Conservation (phyloP, 495 filamentous ascomycete species). For the Lindgomyces ingoldianus region DNA sequence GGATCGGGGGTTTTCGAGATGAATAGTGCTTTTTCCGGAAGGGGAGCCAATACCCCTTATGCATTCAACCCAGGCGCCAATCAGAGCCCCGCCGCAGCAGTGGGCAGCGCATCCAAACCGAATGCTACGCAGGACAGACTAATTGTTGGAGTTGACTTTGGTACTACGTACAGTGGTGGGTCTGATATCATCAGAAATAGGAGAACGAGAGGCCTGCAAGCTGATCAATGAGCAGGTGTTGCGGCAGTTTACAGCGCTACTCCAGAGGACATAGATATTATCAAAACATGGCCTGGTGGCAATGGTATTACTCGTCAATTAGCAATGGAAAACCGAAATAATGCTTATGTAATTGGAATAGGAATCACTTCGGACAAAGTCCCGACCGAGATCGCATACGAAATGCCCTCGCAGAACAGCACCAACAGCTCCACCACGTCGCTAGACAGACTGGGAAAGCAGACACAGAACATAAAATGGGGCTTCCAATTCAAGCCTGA, state of each 20-base stretch:
- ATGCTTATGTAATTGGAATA: conserved; percentile 19
- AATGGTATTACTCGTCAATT: conserved; percentile 47
- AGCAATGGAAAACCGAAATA: conserved; percentile 17
- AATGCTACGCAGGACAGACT: conserved; percentile 36
- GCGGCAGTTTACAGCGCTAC: conserved; percentile 74
- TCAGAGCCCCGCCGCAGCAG: conserved; percentile 15
- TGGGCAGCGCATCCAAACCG: conserved; percentile 10
- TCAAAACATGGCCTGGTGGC: conserved; percentile 78
- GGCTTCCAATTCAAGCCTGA: conserved; percentile 77
- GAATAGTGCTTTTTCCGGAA: conserved; percentile 13
- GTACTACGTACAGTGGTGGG: conserved; percentile 46
- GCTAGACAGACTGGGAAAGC: conserved; percentile 8
- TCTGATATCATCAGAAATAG: not conserved
- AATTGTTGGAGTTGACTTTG: conserved; percentile 48
- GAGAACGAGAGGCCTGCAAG: not conserved
- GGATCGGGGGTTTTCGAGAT: conserved; percentile 8
- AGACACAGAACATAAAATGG: conserved; percentile 58
- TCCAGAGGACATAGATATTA: conserved; percentile 76
- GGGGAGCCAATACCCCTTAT: conserved; percentile 32
- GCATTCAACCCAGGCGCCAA: conserved; percentile 34
- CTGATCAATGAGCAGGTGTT: conserved; percentile 52
- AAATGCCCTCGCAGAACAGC: conserved; percentile 20
- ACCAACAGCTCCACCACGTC: conserved; percentile 45
- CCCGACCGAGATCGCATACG: conserved; percentile 49
- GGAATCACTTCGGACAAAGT: conserved; percentile 51